A percentile compares a stretch with the other conserved stretches of the same genome.
Conservation (phyloP, 148 eudicot species). For the Fagopyrum homotropicum region DNA sequence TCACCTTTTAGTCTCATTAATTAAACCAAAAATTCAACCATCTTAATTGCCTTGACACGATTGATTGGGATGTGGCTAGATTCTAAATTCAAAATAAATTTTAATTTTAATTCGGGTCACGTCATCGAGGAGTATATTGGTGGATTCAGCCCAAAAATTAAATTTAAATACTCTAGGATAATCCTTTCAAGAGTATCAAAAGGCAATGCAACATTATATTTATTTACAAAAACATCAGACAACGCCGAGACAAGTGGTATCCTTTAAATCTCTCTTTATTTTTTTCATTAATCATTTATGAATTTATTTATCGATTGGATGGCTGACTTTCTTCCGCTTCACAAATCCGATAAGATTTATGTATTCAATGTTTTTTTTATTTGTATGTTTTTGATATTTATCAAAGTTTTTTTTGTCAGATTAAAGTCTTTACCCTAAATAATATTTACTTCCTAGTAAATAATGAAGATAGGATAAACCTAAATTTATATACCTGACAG, state of each 20-base stretch:
- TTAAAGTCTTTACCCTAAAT: too few species aligned
- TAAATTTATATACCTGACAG: not conserved
- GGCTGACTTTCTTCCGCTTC: not conserved
- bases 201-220: not conserved
- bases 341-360: not conserved
- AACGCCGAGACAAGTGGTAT: not conserved
- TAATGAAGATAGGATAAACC: not conserved
- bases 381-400: not conserved
- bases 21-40: not conserved
- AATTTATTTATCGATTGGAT: not conserved
- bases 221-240: not conserved
- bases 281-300: not conserved
- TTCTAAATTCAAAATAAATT: not conserved
- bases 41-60: not conserved
- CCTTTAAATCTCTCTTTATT: not conserved
- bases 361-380: not conserved
- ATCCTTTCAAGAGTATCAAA: slow-evolving; percentile 9
- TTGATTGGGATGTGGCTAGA: not conserved
- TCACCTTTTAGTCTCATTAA: not conserved
- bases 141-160: not conserved
- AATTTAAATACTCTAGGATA: not conserved
- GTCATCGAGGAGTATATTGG: not conserved
- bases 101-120: not conserved
- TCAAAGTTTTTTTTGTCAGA: not conserved
- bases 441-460: too few species aligned